Evolutionary conservation across 768 basidiomycete genomes (phyloP).

Genomic region (Suillus tomentosus): DNA sequence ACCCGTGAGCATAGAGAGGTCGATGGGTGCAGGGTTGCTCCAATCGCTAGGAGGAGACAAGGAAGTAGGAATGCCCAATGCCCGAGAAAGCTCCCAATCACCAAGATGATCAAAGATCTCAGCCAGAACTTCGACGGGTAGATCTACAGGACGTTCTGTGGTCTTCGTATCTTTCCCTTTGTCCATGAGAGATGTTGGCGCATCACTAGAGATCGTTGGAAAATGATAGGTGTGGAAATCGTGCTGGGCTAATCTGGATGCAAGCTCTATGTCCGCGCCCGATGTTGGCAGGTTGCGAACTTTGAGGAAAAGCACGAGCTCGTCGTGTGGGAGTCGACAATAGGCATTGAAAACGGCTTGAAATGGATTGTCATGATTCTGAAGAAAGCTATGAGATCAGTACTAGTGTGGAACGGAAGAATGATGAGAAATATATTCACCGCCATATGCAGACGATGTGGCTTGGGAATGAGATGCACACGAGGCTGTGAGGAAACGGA

Average conservation of each 20-base stretch:
- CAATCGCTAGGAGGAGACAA: slow-evolving; percentile 68
- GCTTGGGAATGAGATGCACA: slow-evolving; percentile 13
- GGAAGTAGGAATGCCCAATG: slow-evolving; percentile 74
- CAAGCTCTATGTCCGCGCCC: slow-evolving; percentile 65
- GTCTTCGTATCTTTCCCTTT: slow-evolving; percentile 27
- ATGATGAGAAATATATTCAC: slow-evolving; percentile 33
- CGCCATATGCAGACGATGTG: slow-evolving; percentile 35
- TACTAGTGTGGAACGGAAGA: slow-evolving; percentile 28
- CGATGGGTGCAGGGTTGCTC: slow-evolving; percentile 67
- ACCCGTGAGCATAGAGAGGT: slow-evolving; percentile 72
- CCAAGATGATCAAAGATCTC: slow-evolving; percentile 78
- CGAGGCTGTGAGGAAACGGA: not conserved
- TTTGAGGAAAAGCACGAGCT: slow-evolving; percentile 76
- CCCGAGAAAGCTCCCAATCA: slow-evolving; percentile 83
- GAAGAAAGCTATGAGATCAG: slow-evolving; percentile 21
- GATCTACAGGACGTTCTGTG: slow-evolving; percentile 50
- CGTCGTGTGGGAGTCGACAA: slow-evolving; percentile 61
- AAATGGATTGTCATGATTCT: slow-evolving; percentile 31
- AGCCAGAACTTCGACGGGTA: slow-evolving; percentile 76
- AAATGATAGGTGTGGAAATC: slow-evolving; percentile 77
- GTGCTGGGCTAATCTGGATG: slow-evolving; percentile 70
- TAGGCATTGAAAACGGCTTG: slow-evolving; percentile 68
- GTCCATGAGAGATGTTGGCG: slow-evolving; percentile 27
- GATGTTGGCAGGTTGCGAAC: slow-evolving; percentile 67
- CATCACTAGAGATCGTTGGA: slow-evolving; percentile 32